Evolutionary conservation across 257 asterid genomes (phyloP).

Genomic region (Fraxinus quadrangulata): DNA sequence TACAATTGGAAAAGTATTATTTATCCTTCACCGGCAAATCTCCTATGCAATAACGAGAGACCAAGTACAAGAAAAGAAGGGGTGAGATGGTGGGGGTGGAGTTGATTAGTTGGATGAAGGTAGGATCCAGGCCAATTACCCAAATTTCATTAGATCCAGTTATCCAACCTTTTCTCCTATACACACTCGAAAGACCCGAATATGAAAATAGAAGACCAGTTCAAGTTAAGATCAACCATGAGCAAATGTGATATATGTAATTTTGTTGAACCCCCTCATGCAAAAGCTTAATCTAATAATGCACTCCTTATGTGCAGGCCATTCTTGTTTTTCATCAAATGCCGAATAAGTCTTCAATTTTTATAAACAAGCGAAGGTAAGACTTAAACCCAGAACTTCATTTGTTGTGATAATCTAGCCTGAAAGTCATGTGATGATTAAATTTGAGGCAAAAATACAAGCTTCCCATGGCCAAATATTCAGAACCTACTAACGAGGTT

Average conservation of each 20-base stretch:
- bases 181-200: not conserved
- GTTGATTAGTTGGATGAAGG: not conserved
- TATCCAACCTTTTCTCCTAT: not conserved
- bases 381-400: not conserved
- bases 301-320: not conserved
- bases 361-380: not conserved
- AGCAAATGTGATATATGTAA: no score
- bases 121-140: not conserved
- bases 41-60: not conserved
- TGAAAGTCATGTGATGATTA: not conserved
- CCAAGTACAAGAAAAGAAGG: not conserved
- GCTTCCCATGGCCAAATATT: not conserved
- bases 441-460: not conserved
- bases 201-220: not conserved
- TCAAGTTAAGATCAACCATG: not conserved
- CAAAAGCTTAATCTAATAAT: not conserved
- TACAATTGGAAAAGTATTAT: not conserved
- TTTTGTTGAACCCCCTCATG: not conserved
- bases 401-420: not conserved
- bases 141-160: not conserved
- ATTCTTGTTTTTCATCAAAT: not conserved
- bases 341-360: not conserved
- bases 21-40: not conserved
- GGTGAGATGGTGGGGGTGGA: not conserved
- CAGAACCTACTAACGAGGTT: not conserved